Base-by-base conservation (phyloP, 108 stramenopile species). In the Cyclotella choctawhatcheeana region DNA sequence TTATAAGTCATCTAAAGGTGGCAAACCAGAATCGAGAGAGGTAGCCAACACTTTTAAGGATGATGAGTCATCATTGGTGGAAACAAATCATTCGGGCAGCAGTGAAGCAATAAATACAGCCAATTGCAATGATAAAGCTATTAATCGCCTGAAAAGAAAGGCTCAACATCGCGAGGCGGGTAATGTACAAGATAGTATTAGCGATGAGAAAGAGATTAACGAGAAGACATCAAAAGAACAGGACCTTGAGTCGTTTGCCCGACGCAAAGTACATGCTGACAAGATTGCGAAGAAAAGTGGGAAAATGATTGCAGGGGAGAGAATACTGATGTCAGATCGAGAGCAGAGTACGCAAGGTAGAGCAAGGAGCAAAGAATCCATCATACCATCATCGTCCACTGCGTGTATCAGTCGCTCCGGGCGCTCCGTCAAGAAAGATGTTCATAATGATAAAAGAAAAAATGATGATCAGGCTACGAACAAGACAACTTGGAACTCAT, bases 401-500 rank as follows among this genome's bases (percentile, higher is more conserved):
- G 24, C 22, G 21, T 10, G 21, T 22, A n/a, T 2, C 21, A 10
- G 20, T n/a, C 51, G 51, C 2, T 22, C 20, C 51, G n/a, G n/a
- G n/a, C n/a, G n/a, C n/a, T n/a, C n/a, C n/a, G n/a, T n/a, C n/a
- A n/a, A n/a, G n/a, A n/a, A n/a, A n/a, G n/a, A n/a, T n/a, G n/a
- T n/a, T n/a, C 4, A 52, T 21, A 1, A n/a, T 24, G 20, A 18
- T 10, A 52, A 40, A 40, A 12, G 20, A 52, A 22, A 52, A 2
- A 30, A 18, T 30, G 27, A 31, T 56, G 55, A 31, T 56, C 67
- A 51, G 43, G 25, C 30, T 21, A 31, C 21, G 24, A 22, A 56
- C 18, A 64, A 63, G 27, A 60, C 59, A 18, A 58, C 71, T 22
- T 84, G 84, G 84, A 69, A 51, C 27, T 55, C 71, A 14, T 84